phyloP scores from a whole-genome alignment of 495 filamentous ascomycete species.

The Venustampulla echinocandica region DNA sequence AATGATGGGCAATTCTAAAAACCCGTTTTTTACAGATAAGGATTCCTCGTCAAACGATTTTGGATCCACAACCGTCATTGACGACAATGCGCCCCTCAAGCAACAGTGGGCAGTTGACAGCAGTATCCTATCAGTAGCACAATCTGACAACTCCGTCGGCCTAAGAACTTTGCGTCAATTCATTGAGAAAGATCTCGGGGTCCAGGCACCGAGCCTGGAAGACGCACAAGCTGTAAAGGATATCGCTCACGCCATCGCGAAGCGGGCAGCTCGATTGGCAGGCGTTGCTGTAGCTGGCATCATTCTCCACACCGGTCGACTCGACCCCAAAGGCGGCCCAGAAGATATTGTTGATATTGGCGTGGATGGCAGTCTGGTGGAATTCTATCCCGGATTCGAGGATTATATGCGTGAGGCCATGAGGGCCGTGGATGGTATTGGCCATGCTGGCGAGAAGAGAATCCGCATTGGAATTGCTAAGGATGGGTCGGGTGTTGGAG shows the following conservation, averaged over 20 bases:
- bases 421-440: slow-evolving; percentile 60
- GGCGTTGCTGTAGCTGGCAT: slow-evolving; percentile 81
- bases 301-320: slow-evolving; percentile 61
- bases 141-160: slow-evolving; percentile 59
- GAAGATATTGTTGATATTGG: slow-evolving; percentile 75
- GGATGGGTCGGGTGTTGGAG: slow-evolving; percentile 87
- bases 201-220: slow-evolving; percentile 59
- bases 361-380: slow-evolving; percentile 83
- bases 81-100: slow-evolving; percentile 55
- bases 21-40: slow-evolving; percentile 61
- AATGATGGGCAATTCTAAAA: slow-evolving; percentile 50
- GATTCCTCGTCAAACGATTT: slow-evolving; percentile 55
- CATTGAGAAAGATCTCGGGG: slow-evolving; percentile 64
- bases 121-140: slow-evolving; percentile 70
- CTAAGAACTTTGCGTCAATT: slow-evolving; percentile 59
- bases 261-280: slow-evolving; percentile 78
- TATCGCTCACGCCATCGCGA: slow-evolving; percentile 74
- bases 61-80: slow-evolving; percentile 58
- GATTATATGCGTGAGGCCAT: slow-evolving; percentile 69
- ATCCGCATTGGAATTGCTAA: slow-evolving; percentile 88
- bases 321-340: slow-evolving; percentile 34
- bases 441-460: slow-evolving; percentile 61
- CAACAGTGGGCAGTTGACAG: slow-evolving; percentile 87
- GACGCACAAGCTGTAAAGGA: slow-evolving; percentile 77
- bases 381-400: slow-evolving; percentile 86